A percentile compares a stretch with the other conserved stretches of the same genome.
Conservation (phyloP, 768 basidiomycete genomes). For the Filobasidium floriforme region DNA sequence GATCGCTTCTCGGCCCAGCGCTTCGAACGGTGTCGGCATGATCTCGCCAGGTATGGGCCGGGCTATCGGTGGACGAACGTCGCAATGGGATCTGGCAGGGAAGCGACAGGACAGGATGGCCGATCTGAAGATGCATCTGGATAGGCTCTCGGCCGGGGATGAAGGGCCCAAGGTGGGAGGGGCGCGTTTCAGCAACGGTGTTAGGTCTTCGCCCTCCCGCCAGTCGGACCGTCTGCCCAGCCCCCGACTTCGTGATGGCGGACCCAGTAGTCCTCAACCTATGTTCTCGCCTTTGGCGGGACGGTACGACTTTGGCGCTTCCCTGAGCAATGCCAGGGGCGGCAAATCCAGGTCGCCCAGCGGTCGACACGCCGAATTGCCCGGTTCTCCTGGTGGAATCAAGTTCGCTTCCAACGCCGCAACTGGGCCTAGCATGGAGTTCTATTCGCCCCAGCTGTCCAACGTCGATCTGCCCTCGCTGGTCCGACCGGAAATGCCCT, state of each 20-base stretch:
- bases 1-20: constrained; percentile 13
- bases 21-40: constrained; percentile 17
- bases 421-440: constrained; percentile 28
- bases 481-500: constrained; percentile 10
- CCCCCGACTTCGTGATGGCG: neutral
- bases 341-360: constrained; percentile 30
- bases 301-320: constrained; percentile 46
- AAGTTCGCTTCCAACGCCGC: constrained; percentile 15
- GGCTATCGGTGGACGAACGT: constrained; percentile 34
- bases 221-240: neutral
- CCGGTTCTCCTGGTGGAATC: constrained; percentile 33
- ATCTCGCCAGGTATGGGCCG: constrained; percentile 39
- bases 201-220: constrained; percentile 6
- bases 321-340: constrained; percentile 35
- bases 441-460: constrained; percentile 35
- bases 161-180: constrained; percentile 22
- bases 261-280: constrained; percentile 5
- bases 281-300: constrained; percentile 30
- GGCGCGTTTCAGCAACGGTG: constrained; percentile 18
- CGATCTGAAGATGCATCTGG: constrained; percentile 60
- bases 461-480: constrained; percentile 28
- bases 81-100: constrained; percentile 46
- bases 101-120: constrained; percentile 51
- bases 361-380: constrained; percentile 24
- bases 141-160: constrained; percentile 54